Evolutionary conservation across 2,329 filamentous ascomycete species (phyloP).

Genomic region (Penicillium brevicompactum): DNA sequence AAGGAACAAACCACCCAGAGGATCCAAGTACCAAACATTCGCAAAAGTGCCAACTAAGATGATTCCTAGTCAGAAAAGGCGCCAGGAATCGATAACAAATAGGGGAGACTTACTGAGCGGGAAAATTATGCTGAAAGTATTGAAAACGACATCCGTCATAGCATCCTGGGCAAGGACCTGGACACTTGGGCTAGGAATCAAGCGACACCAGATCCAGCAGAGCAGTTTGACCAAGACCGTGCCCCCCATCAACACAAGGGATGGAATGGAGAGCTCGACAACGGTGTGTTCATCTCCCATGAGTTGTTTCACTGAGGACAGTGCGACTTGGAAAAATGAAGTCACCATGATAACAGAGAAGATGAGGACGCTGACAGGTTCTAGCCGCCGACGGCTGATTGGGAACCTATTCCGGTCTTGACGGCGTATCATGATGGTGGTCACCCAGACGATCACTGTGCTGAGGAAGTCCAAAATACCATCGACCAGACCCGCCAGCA

Average conservation of each 20-base stretch:
- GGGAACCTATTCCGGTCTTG: conserved; percentile 66
- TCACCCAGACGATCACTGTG: conserved; percentile 64
- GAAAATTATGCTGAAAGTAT: conserved; percentile 84
- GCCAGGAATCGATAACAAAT: background rate
- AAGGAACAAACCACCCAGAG: conserved; percentile 62
- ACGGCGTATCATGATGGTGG: conserved; percentile 60
- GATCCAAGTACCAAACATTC: conserved; percentile 61
- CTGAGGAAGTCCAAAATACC: conserved; percentile 68
- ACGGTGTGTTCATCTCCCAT: conserved; percentile 63
- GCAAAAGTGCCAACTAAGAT: conserved; percentile 37
- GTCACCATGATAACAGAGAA: conserved; percentile 69
- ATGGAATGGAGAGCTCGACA: conserved; percentile 71
- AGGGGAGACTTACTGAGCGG: conserved; percentile 57
- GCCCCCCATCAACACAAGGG: conserved; percentile 76
- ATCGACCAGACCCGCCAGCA: conserved; percentile 68
- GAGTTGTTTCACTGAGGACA: conserved; percentile 62
- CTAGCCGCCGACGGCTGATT: conserved; percentile 63
- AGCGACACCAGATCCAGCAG: conserved; percentile 85
- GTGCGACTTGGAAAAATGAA: conserved; percentile 63
- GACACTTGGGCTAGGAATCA: conserved; percentile 83
- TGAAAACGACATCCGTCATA: conserved; percentile 83
- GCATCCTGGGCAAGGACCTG: conserved; percentile 74
- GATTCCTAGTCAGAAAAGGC: background rate
- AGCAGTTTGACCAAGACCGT: conserved; percentile 80
- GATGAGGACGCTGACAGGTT: conserved; percentile 66